Percentiles rank a stretch among this genome's conserved stretches.
Conservation (phyloP, 2,329 filamentous ascomycete genomes). For the Penicillium crustosum region DNA sequence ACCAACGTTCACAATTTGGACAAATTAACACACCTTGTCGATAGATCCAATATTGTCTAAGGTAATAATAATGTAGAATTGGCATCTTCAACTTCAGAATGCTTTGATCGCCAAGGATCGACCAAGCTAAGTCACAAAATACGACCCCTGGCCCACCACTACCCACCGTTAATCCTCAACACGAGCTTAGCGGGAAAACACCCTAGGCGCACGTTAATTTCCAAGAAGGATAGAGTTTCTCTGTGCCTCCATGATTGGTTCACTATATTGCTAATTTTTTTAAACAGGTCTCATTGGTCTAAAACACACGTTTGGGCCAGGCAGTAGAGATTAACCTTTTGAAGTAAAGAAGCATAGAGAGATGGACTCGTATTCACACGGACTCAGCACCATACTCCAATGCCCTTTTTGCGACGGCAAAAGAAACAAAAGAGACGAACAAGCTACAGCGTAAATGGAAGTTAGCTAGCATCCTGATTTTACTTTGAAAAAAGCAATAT, state of each 20-base stretch:
- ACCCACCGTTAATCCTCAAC: neutral
- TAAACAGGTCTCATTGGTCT: neutral
- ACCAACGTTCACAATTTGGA: neutral
- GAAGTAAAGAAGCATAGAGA: neutral
- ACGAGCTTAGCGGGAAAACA: conserved; percentile 5
- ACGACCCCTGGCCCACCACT: conserved; percentile 2
- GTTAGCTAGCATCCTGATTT: neutral
- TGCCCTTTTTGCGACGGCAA: neutral
- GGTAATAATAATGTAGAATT: neutral
- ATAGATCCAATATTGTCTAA: neutral
- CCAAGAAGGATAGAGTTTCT: neutral
- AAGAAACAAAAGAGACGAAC: neutral
- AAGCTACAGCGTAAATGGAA: neutral
- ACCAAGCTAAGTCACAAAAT: conserved; percentile 7
- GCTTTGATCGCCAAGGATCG: conserved; percentile 4
- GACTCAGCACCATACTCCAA: neutral
- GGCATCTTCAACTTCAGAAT: neutral
- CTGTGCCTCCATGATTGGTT: neutral
- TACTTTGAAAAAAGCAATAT: neutral
- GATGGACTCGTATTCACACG: neutral
- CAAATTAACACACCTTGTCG: neutral
- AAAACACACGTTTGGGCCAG: neutral
- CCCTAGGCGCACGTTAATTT: neutral
- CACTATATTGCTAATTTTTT: neutral
- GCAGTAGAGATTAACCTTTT: neutral